phyloP scores from a whole-genome alignment of 192 early-diverging fungal genomes.

The Entomortierella parvispora region DNA sequence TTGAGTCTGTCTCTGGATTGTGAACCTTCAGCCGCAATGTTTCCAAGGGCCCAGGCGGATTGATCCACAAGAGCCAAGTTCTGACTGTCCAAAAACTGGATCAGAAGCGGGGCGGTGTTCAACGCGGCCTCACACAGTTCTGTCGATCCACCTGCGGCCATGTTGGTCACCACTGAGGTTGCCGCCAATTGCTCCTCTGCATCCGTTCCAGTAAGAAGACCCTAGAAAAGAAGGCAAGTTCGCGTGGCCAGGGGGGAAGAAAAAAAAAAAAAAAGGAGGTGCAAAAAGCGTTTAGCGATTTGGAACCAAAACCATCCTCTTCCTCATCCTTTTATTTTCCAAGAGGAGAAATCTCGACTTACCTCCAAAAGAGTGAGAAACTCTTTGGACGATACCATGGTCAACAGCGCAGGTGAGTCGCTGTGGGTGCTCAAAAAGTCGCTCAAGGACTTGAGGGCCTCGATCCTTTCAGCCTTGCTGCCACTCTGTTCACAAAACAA shows the following conservation, averaged over 20 bases:
- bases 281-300: neutral
- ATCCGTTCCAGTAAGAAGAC: conserved; percentile 55
- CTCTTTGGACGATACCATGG: conserved; percentile 49
- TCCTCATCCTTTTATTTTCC: neutral
- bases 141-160: conserved; percentile 59
- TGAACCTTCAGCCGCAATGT: conserved; percentile 90
- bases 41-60: conserved; percentile 93
- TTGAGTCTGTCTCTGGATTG: conserved; percentile 79
- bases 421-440: conserved; percentile 56
- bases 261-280: neutral
- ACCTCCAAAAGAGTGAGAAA: conserved; percentile 55
- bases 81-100: conserved; percentile 57
- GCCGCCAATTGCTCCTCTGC: conserved; percentile 65
- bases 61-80: conserved; percentile 80
- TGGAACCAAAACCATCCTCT: neutral
- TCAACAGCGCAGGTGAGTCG: conserved; percentile 56
- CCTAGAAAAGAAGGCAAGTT: conserved; percentile 11
- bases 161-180: conserved; percentile 71
- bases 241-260: neutral
- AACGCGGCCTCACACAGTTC: conserved; percentile 59
- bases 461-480: conserved; percentile 30
- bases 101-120: conserved; percentile 58
- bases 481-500: conserved; percentile 38
- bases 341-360: neutral
- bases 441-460: conserved; percentile 56